Conservation (phyloP, 1,284 basidiomycete genomes). For the Sporisorium graminicola region DNA sequence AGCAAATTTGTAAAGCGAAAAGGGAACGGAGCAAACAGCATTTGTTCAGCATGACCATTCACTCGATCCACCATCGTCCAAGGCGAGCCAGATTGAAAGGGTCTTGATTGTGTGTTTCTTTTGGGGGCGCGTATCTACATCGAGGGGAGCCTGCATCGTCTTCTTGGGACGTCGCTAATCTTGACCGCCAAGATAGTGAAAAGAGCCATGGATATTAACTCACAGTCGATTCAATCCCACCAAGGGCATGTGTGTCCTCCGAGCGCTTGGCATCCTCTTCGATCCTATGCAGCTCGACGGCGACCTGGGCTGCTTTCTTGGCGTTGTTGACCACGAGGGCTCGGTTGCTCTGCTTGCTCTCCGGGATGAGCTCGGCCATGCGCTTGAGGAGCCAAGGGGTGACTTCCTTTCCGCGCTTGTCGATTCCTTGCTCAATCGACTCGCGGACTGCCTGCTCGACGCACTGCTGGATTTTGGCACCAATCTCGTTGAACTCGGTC, state of each 20-base stretch:
- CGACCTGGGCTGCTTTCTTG: constrained; percentile 83
- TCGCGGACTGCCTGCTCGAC: constrained; percentile 89
- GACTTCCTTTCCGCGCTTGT: constrained; percentile 85
- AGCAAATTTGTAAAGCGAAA: not conserved
- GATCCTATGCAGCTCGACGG: constrained; percentile 80
- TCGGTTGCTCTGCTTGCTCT: constrained; percentile 77
- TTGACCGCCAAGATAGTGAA: too few species aligned
- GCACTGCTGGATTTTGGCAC: constrained; percentile 80
- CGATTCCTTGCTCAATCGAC: constrained; percentile 84
- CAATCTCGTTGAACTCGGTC: constrained; percentile 77
- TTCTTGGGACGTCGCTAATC: too few species aligned
- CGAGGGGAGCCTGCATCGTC: not conserved
- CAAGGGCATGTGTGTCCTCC: constrained; percentile 29
- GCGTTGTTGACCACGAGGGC: constrained; percentile 94
- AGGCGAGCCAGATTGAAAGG: not conserved
- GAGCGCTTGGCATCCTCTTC: constrained; percentile 35
- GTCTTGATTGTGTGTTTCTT: not conserved
- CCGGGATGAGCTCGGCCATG: constrained; percentile 83
- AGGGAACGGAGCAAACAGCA: not conserved
- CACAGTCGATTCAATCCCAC: constrained; percentile 30
- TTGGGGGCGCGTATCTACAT: constrained; percentile 23
- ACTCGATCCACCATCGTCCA: not conserved
- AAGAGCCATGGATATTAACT: constrained; percentile 14
- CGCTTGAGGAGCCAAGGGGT: constrained; percentile 94
- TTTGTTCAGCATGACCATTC: constrained; percentile 23